Base-by-base conservation (phyloP, 495 filamentous ascomycete genomes). In the Aspergillus homomorphus region DNA sequence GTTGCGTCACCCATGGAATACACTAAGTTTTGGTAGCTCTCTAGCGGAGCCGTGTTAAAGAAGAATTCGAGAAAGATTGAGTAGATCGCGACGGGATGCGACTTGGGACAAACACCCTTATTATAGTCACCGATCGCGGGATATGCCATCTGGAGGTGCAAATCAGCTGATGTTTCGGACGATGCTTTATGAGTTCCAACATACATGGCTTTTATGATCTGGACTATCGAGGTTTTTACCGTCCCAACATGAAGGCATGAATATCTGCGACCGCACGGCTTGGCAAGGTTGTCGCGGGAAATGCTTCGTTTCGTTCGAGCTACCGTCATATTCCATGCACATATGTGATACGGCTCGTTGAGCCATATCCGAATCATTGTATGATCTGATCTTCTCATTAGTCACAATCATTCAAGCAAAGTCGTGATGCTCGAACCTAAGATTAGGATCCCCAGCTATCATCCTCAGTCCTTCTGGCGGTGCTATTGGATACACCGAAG, bases 61-160 rank as follows among this genome's bases (percentile, higher is more conserved):
- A 85, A 80, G 33, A 87, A 77, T 73, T 91, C 89, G 62, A 80
- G 84, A 73, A 91, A 90, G 52, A 91, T 72, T 41, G 86, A 84
- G 60, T 84, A 73, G 4, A 86, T 73, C 19, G 82, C 82, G 4
- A 75, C 66, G 0, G 85, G 84, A 74, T 89, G 89, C 53, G 65
- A 62, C 28, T 59, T 15, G 4, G 63, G 67, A 45, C 69, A 69
- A 18, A 62, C 56, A 30, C 67, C 67, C 24, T 60, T 52, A 49
- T 70, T 69, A 43, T 67, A 70, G 22, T 65, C 65, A 5, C 65
- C 69, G 22, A 63, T 56, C 21, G 38, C 62, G 1, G 66, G 69
- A 57, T 72, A 72, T 23, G 67, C 57, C 57, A 69, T 66, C 66
- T 69, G 24, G 10, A 48, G 14, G 7, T 28, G n/a, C 14, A 23